Evolutionary conservation across 192 early-diverging fungal species (phyloP), one percentile per base, ranked within the genome.

Genomic region (Backusella luteola): DNA sequence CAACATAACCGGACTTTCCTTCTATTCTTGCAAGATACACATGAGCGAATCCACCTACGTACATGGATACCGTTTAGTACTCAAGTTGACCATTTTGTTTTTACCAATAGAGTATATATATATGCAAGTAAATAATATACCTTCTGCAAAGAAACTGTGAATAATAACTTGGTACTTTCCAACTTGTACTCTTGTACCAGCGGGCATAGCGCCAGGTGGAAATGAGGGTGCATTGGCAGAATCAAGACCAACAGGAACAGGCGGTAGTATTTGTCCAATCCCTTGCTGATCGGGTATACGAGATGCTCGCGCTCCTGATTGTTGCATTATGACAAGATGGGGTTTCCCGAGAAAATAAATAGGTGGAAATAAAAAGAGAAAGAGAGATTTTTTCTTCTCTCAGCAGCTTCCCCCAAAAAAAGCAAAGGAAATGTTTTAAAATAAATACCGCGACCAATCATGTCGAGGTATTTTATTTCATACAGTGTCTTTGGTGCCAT

Each of bases 21-120:
- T 85, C 79, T 5, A 90, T 80, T 4, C 83, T 81, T 0, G 94
- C 95, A 52, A 94, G 79, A 78, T 98, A 98, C 21, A 98, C 91
- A 84, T 97, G 94, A 14, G 97, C 95, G 76, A 96, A 94, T 6
- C 95, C 96, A 66, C 97, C 95, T 93, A 68, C 1, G 29, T 15
- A 69, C 6, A 56, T 42, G 17, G 15, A 14, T n/a, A 66, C 23
- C 21, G 7, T 46, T 12, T 29, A 36, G 2, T 74, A 39, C 36
- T 68, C 8, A 53, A 17, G 6, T 53, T 8, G 6, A 44, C 14
- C 34, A 71, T 6, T 15, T 70, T 29, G 9, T 2, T 69, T 23
- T 19, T 38, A 41, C 9, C 8, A 23, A 7, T 29, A 29, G 9
- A 26, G 21, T 26, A 59, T 32, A 32, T 2, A 32, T 32, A 32